Evolutionary conservation across 1,139 yeast genomes (phyloP), one percentile per base, ranked within the genome.

Genomic region (Candida sp.): DNA sequence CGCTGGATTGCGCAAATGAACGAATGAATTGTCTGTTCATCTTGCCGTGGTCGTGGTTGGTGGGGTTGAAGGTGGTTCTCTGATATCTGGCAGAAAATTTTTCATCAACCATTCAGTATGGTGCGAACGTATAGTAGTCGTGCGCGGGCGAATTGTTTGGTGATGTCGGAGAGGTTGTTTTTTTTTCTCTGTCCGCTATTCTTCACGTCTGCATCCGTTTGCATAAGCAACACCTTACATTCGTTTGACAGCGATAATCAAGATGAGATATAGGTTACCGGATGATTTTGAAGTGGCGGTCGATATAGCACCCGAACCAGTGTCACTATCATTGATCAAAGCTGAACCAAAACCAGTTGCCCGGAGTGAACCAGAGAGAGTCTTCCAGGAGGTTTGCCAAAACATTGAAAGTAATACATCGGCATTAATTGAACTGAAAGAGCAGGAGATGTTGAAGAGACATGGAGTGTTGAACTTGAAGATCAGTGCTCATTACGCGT

Each of bases 1-100:
- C 64, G 1, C 71, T 51, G 25, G 79, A 64, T 51, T 70, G 66
- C 31, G 86, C 79, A 62, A 85, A 82, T 45, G 62, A 66, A 70
- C 86, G 84, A 28, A 66, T 56, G 54, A 67, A 62, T 53, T 57
- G 62, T 54, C 53, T 66, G 55, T 58, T 59, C 66, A 65, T 60
- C 48, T 53, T 55, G 27, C 25, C 6, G 9, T n/a, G 32, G 9
- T 38, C 8, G 54, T 27, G 27, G 30, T 40, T 25, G n/a, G 8
- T n/a, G 3, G n/a, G 26, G 6, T 25, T 34, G 5, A 28, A 28
- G 25, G 37, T 46, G 17, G 30, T 7, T 25, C 37, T 37, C 27
- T 9, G 28, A 12, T 28, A 5, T 27, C 26, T 28, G 22, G n/a
- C 28, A 34, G 30, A 47, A 51, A 47, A 49, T 33, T 49, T 49